Percentiles rank a stretch among this genome's conserved stretches.
Conservation (phyloP, 2,329 filamentous ascomycete species). For the Lasiodiplodia hormozganensis region DNA sequence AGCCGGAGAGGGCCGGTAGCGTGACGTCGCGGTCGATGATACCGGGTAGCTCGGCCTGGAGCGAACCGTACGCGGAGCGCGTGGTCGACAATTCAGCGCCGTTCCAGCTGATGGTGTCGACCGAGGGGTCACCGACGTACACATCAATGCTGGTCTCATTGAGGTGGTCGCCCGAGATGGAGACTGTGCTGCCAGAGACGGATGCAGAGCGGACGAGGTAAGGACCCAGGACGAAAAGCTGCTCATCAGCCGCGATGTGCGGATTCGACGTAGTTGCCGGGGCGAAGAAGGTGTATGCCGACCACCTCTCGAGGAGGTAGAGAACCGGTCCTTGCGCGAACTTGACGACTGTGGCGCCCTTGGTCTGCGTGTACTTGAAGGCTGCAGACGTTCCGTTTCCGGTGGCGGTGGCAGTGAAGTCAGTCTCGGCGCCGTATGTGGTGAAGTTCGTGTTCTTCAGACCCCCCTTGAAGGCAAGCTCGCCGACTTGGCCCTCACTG, state of each 20-base stretch:
- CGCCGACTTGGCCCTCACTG: conserved; percentile 48
- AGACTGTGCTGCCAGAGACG: conserved; percentile 36
- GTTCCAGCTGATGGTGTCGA: conserved; percentile 47
- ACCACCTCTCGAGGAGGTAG: conserved; percentile 44
- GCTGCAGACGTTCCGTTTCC: conserved; percentile 44
- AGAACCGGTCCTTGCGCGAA: conserved; percentile 48
- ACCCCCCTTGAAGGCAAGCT: conserved; percentile 48
- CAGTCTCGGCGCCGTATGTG: conserved; percentile 47
- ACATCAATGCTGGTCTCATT: conserved; percentile 47
- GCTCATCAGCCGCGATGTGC: conserved; percentile 44
- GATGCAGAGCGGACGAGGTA: conserved; percentile 48
- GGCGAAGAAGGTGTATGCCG: conserved; percentile 49
- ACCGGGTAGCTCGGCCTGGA: conserved; percentile 28
- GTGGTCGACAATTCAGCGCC: conserved; percentile 41
- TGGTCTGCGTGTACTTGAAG: conserved; percentile 37
- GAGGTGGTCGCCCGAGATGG: conserved; percentile 45
- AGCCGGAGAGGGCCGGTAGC: conserved; percentile 52
- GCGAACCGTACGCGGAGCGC: conserved; percentile 44
- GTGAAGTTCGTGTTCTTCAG: conserved; percentile 49
- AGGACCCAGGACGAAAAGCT: conserved; percentile 50
- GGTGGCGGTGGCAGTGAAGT: conserved; percentile 53
- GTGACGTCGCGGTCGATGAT: not conserved
- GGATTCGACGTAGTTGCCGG: conserved; percentile 49
- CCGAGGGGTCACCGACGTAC: conserved; percentile 39
- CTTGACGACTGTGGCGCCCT: conserved; percentile 43